phyloP scores from a whole-genome alignment of 169 alveolate genomes.

The Eimeria brunetti region DNA sequence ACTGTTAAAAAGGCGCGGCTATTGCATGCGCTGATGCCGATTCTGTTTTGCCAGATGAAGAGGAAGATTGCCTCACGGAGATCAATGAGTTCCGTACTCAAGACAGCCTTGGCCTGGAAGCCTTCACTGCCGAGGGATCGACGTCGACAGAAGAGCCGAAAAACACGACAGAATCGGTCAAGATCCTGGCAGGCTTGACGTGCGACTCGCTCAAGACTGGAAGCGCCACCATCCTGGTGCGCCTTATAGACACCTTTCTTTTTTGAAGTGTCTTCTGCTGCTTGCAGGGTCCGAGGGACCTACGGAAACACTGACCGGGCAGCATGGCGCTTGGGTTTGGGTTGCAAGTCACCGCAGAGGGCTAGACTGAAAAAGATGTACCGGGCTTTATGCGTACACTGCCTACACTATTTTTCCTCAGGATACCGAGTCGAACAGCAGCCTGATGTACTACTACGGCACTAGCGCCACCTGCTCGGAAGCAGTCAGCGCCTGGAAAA shows the following conservation, averaged over 20 bases:
- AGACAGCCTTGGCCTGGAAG: neutral
- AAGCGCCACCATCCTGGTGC: neutral
- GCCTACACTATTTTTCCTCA: neutral
- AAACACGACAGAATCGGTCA: neutral
- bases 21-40: neutral
- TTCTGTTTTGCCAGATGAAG: neutral
- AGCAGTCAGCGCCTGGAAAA: constrained; percentile 4
- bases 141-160: neutral
- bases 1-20: neutral
- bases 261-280: too few species aligned
- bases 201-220: constrained; percentile 22
- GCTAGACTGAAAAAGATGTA: neutral
- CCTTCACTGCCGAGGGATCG: neutral
- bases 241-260: neutral
- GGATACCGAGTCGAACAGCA: neutral
- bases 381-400: neutral
- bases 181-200: neutral
- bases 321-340: neutral
- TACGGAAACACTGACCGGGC: neutral
- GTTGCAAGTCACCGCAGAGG: neutral
- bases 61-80: constrained; percentile 4
- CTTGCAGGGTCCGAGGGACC: neutral
- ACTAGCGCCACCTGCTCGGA: neutral
- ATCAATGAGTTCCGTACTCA: constrained; percentile 45
- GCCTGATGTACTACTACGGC: constrained; percentile 44